Base-by-base conservation (phyloP, 371 early-diverging fungal species). In the Smittium culicis region DNA sequence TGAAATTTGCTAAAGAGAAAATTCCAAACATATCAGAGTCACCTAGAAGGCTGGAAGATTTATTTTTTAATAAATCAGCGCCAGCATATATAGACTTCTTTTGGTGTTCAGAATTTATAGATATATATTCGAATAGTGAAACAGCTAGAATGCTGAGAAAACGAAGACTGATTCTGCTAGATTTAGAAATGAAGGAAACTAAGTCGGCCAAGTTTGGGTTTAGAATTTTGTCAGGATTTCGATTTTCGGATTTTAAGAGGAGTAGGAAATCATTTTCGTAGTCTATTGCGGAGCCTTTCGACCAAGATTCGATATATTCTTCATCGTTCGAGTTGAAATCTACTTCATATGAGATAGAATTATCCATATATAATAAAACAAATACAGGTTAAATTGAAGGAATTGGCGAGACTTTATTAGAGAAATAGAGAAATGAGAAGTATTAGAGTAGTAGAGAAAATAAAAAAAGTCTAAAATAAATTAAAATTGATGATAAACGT, bases 161-260 rank as follows among this genome's bases (percentile, higher is more conserved):
- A 24, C 63, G 63, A n/a, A 62, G 63, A 62, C 63, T 62, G 5
- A 62, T 62, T 32, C 63, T 62, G 11, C n/a, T 5, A 24, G 63
- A 62, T 5, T 24, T 62, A 16, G 63, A 28, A n/a, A 62, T 5
- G 28, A 31, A 31, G 8, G 63, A 30, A 2, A 62, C 32, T 34
- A 62, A 3, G 24, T 17, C 63, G 8, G 63, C 63, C 24, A 29
- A 11, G 17, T 3, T 62, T 20, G n/a, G 34, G 24, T 24, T 33
- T n/a, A n/a, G 24, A 62, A 24, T n/a, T 20, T 17, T 32, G 17
- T n/a, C 32, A 8, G 32, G 11, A 20, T 32, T 62, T 16, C 31
- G 28, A 11, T 14, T 24, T 17, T 62, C 24, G n/a, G 28, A 31
- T 32, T 32, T 24, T 11, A 62, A 31, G 8, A 62, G 11, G 2